Conservation (phyloP, 306 rosid species). For the Hippophae rhamnoides region DNA sequence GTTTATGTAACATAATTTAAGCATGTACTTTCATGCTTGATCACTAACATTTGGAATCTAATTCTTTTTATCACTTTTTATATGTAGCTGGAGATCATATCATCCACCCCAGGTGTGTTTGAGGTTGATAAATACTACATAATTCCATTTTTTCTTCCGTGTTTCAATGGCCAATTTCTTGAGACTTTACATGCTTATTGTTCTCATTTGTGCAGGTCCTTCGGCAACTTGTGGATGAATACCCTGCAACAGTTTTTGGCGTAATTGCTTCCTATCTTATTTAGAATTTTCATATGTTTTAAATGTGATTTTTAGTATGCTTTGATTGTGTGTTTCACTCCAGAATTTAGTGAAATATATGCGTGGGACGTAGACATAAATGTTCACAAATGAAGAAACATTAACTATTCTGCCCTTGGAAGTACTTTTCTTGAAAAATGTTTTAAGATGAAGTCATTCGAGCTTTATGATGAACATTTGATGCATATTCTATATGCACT, state of each 20-base stretch:
- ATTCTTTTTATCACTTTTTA: slow-evolving; percentile 13
- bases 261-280: slow-evolving; percentile 31
- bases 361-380: too few species aligned
- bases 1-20: too few species aligned
- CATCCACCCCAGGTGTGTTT: slow-evolving; percentile 81
- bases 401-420: too few species aligned
- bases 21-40: background rate
- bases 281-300: slow-evolving; percentile 4
- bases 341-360: background rate
- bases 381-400: too few species aligned
- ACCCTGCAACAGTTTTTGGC: slow-evolving; percentile 60
- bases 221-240: slow-evolving; percentile 53
- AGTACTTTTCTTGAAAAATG: too few species aligned
- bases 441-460: too few species aligned
- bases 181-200: slow-evolving; percentile 15
- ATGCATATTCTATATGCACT: too few species aligned
- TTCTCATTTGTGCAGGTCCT: slow-evolving; percentile 45
- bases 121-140: slow-evolving; percentile 47
- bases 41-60: slow-evolving; percentile 19
- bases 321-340: background rate
- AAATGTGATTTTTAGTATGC: background rate
- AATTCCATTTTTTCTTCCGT: slow-evolving; percentile 16
- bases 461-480: too few species aligned
- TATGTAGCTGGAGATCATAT: slow-evolving; percentile 78
- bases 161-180: slow-evolving; percentile 4